Conservation (phyloP, 1,139 yeast species). For the Taphrina deformans region DNA sequence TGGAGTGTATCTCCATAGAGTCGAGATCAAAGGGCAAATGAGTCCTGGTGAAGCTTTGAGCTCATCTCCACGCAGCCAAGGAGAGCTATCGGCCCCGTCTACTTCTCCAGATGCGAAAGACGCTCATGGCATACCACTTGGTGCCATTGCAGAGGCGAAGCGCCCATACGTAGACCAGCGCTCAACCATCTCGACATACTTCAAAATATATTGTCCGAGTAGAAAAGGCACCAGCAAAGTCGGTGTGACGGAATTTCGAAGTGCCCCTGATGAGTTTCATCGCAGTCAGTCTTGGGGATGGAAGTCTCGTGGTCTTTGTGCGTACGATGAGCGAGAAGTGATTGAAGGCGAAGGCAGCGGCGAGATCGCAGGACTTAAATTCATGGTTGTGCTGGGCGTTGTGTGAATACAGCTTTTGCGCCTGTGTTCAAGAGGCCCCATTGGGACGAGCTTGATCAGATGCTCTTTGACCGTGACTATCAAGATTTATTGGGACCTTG, state of each 20-base stretch:
- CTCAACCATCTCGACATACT: conserved; percentile 52
- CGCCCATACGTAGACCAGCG: conserved; percentile 49
- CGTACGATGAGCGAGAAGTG: conserved; percentile 27
- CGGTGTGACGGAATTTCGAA: conserved; percentile 53
- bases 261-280: conserved; percentile 55
- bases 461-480: neutral
- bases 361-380: conserved; percentile 50
- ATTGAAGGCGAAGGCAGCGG: conserved; percentile 41
- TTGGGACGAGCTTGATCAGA: neutral
- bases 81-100: neutral
- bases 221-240: conserved; percentile 47
- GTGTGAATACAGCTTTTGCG: too few relatives aligned
- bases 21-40: conserved; percentile 41
- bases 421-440: too few relatives aligned
- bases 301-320: conserved; percentile 56
- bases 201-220: conserved; percentile 56
- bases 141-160: conserved; percentile 24
- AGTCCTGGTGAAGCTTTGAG: conserved; percentile 32
- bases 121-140: conserved; percentile 7
- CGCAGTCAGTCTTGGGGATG: conserved; percentile 60
- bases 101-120: conserved; percentile 16
- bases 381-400: conserved; percentile 54
- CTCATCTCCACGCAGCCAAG: conserved; percentile 4
- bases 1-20: conserved; percentile 58
- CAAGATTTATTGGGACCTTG: neutral